phyloP scores from a whole-genome alignment of 2,329 filamentous ascomycete genomes.

The Trichoderma breve region DNA sequence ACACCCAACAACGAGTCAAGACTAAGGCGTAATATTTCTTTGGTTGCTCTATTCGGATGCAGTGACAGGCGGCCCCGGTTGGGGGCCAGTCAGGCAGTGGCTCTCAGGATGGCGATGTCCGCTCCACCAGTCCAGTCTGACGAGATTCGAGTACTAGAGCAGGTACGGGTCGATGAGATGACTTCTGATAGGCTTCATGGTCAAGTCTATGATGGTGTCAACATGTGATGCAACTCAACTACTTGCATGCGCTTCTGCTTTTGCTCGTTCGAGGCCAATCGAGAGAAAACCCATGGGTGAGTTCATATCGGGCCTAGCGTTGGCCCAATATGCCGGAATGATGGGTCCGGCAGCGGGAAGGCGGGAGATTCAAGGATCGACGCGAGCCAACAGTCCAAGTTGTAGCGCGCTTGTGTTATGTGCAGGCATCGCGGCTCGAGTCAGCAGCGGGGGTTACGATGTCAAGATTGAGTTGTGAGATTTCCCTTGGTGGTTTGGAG shows the following conservation, averaged over 20 bases:
- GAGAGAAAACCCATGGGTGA: background rate
- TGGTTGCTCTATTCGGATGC: background rate
- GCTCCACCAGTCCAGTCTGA: background rate
- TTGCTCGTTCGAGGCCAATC: background rate
- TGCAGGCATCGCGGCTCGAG: background rate
- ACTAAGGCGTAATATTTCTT: background rate
- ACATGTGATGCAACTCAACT: background rate
- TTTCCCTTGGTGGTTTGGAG: background rate
- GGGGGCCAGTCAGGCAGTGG: background rate
- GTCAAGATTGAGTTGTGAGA: background rate
- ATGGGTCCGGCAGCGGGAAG: slow-evolving; percentile 15
- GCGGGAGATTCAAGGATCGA: slow-evolving; percentile 13
- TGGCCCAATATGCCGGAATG: slow-evolving; percentile 11
- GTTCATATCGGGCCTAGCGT: slow-evolving; percentile 7
- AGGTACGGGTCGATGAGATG: background rate
- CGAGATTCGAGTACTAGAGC: background rate
- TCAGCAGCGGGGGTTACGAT: background rate
- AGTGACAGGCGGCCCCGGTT: background rate
- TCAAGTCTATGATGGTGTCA: background rate
- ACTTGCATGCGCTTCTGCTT: background rate
- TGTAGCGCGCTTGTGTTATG: background rate
- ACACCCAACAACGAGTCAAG: background rate
- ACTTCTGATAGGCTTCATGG: background rate
- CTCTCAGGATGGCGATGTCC: background rate
- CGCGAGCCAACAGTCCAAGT: background rate